Evolutionary conservation across 805 yeast genomes (phyloP).

Genomic region (Sugiyamaella smithiae): DNA sequence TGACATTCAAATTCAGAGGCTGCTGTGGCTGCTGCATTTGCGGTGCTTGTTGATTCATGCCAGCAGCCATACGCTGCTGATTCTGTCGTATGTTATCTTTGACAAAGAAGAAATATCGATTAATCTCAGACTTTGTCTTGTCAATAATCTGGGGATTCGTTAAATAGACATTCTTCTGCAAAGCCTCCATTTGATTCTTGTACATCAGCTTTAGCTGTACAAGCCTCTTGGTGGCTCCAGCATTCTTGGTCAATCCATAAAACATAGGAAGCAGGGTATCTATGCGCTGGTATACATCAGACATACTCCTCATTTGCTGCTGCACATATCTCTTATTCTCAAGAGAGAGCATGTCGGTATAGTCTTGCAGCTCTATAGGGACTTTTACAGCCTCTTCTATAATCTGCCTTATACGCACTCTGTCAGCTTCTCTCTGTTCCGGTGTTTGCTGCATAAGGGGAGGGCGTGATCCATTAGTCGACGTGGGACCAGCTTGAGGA

Average conservation of each 20-base stretch:
- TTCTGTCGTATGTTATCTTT: constrained; percentile 44
- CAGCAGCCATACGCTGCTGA: constrained; percentile 20
- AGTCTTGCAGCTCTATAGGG: constrained; percentile 60
- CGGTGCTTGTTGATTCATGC: constrained; percentile 20
- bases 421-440: constrained; percentile 60
- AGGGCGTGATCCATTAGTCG: constrained; percentile 24
- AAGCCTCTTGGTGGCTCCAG: constrained; percentile 70
- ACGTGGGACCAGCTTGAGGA: not conserved
- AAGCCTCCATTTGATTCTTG: constrained; percentile 67
- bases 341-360: constrained; percentile 56
- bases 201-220: constrained; percentile 78
- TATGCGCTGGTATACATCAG: constrained; percentile 60
- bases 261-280: constrained; percentile 79
- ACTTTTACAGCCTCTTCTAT: constrained; percentile 67
- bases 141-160: constrained; percentile 73
- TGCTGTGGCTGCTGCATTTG: constrained; percentile 17
- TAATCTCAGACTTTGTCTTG: constrained; percentile 67
- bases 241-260: constrained; percentile 69
- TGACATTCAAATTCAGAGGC: constrained; percentile 1
- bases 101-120: constrained; percentile 70
- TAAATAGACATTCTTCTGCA: constrained; percentile 60
- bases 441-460: constrained; percentile 23
- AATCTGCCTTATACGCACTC: constrained; percentile 52
- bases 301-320: constrained; percentile 44
- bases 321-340: constrained; percentile 62